phyloP scores from a whole-genome alignment of 495 filamentous ascomycete species.

The Xylaria cubensis region DNA sequence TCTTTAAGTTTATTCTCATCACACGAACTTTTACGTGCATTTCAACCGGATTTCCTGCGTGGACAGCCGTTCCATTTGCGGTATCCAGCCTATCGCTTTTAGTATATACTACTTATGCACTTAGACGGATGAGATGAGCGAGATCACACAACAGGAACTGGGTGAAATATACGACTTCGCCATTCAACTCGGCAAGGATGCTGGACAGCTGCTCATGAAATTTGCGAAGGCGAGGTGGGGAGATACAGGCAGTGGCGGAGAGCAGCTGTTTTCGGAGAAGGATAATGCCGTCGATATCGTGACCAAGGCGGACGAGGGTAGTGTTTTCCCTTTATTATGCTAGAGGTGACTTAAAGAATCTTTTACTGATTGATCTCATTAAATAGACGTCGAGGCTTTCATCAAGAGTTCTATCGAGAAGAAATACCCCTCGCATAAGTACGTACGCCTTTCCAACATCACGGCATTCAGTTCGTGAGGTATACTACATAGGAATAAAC shows the following conservation, averaged over 20 bases:
- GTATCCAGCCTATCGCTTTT: background rate
- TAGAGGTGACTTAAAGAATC: no score
- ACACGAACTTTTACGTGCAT: background rate
- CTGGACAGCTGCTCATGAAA: conserved; percentile 64
- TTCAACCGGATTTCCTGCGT: background rate
- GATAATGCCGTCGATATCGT: conserved; percentile 75
- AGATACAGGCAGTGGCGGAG: conserved; percentile 20
- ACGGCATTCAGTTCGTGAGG: background rate
- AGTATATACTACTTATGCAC: background rate
- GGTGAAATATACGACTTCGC: conserved; percentile 71
- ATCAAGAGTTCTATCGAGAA: conserved; percentile 61
- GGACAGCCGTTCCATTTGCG: background rate
- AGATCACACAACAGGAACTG: conserved; percentile 43
- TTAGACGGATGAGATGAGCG: conserved; percentile 19
- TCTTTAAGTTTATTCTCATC: no score
- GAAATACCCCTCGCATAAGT: conserved; percentile 69
- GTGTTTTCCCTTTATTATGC: conserved; percentile 25
- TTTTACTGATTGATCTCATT: no score
- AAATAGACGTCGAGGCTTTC: conserved; percentile 74
- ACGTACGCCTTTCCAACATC: conserved; percentile 33
- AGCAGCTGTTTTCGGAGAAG: conserved; percentile 56
- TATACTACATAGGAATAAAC: background rate
- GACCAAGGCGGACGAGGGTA: conserved; percentile 73
- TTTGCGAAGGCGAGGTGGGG: conserved; percentile 55
- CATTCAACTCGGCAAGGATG: conserved; percentile 66